Conservation (phyloP, 192 early-diverging fungal genomes). For the Helicostylum pulchrum region DNA sequence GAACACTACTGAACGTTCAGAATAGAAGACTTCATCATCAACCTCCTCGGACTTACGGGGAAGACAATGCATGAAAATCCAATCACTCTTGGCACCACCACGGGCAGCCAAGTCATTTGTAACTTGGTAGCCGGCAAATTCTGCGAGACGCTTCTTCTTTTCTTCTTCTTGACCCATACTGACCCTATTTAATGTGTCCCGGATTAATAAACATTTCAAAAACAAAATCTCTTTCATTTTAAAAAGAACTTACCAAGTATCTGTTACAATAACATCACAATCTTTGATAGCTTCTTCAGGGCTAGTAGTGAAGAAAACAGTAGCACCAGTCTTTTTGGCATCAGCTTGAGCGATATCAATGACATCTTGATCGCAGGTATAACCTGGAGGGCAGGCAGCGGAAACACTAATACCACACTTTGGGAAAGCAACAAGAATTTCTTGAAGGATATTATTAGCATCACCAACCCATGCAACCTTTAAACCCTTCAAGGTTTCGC, state of each 20-base stretch:
- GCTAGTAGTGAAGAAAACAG: constrained; percentile 56
- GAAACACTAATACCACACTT: constrained; percentile 80
- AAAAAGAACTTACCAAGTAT: constrained; percentile 75
- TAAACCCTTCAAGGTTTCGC: constrained; percentile 60
- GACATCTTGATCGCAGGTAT: constrained; percentile 71
- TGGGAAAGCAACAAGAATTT: constrained; percentile 84
- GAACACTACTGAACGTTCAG: constrained; percentile 88
- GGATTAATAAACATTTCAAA: not conserved
- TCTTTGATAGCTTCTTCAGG: constrained; percentile 75
- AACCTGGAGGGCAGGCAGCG: constrained; percentile 84
- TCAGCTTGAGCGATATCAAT: constrained; percentile 63
- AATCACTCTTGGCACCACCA: constrained; percentile 79
- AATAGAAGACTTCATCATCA: constrained; percentile 94
- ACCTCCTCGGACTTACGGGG: constrained; percentile 97
- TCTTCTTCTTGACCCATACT: constrained; percentile 98
- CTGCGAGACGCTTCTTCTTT: constrained; percentile 74
- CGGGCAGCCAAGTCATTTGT: constrained; percentile 77
- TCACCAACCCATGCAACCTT: constrained; percentile 99
- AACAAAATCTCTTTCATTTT: not conserved
- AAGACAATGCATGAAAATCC: constrained; percentile 98
- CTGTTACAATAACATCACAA: constrained; percentile 92
- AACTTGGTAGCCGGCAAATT: constrained; percentile 88
- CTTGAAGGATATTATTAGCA: constrained; percentile 95
- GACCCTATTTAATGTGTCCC: constrained; percentile 45
- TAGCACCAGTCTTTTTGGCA: constrained; percentile 49